These are phyloP conservation scores for Tricholoma sp. DNA, from an alignment of 768 basidiomycete genomes.

Conservation along the genomic window DNA sequence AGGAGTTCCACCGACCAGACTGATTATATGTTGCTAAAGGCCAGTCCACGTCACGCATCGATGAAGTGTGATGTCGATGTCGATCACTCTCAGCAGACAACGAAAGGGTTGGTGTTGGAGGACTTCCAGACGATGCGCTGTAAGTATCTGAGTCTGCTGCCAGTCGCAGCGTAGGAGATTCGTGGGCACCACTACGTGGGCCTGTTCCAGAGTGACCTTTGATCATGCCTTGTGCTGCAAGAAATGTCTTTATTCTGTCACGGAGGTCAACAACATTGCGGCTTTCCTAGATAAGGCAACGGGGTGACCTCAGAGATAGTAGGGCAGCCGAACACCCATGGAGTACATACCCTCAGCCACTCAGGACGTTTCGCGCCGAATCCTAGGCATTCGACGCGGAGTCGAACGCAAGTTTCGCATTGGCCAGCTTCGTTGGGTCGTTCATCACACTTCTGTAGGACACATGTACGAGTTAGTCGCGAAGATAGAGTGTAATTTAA, in stretches of 20 bases:
- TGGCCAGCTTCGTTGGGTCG: conserved; percentile 52
- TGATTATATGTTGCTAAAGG: conserved; percentile 5
- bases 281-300: conserved; percentile 46
- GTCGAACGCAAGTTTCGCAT: conserved; percentile 74
- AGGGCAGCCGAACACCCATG: neutral
- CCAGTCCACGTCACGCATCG: conserved; percentile 16
- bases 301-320: neutral
- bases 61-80: conserved; percentile 17
- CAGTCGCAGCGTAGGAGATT: conserved; percentile 52
- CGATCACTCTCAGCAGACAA: conserved; percentile 16
- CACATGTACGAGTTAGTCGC: conserved; percentile 14
- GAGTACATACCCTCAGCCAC: conserved; percentile 69
- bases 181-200: conserved; percentile 51
- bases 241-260: conserved; percentile 74
- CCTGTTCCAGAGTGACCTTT: conserved; percentile 79
- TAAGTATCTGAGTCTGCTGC: conserved; percentile 30
- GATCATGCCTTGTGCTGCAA: conserved; percentile 84
- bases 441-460: conserved; percentile 78
- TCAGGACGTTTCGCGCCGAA: conserved; percentile 85
- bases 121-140: conserved; percentile 31
- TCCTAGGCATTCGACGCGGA: conserved; percentile 79
- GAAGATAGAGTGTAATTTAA: conserved; percentile 5
- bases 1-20: conserved; percentile 19
- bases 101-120: conserved; percentile 23
- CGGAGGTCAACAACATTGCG: conserved; percentile 63